Conservation (phyloP, 2,329 filamentous ascomycete genomes). For the Colletotrichum camelliae region DNA sequence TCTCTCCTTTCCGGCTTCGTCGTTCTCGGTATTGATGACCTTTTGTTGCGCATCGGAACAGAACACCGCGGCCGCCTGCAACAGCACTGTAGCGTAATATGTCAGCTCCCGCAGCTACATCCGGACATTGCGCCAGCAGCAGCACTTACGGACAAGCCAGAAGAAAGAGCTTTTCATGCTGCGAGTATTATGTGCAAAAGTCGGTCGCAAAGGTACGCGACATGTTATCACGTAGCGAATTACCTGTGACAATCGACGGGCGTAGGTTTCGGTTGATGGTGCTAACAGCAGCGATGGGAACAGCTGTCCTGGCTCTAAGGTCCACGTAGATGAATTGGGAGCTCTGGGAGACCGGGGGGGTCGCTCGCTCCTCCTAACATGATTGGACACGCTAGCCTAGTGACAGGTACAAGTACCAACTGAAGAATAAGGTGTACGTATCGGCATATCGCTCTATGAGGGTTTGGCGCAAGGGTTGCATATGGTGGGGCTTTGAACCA, state of each 20-base stretch:
- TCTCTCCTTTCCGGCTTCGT: conserved; percentile 34
- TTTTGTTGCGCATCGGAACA: conserved; percentile 45
- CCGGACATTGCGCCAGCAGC: neutral
- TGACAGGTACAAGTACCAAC: neutral
- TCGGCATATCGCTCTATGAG: neutral
- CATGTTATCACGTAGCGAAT: conserved; percentile 17
- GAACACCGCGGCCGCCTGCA: conserved; percentile 46
- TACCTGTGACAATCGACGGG: neutral
- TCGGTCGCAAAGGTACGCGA: conserved; percentile 15
- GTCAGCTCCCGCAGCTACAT: conserved; percentile 1
- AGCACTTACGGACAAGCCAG: conserved; percentile 47
- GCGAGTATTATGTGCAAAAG: conserved; percentile 38
- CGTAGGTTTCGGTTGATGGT: neutral
- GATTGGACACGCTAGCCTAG: neutral
- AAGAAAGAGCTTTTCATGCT: conserved; percentile 46
- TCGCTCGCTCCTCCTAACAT: neutral
- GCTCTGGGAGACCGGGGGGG: neutral
- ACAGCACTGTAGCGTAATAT: conserved; percentile 44
- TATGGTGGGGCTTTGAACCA: neutral
- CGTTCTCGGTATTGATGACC: conserved; percentile 35
- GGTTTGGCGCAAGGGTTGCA: neutral
- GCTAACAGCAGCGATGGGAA: conserved; percentile 1
- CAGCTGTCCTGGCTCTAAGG: conserved; percentile 22
- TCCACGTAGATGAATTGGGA: conserved; percentile 21
- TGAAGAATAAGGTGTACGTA: neutral